Conservation (phyloP, 306 rosid genomes). For the Psophocarpus tetragonolobus region DNA sequence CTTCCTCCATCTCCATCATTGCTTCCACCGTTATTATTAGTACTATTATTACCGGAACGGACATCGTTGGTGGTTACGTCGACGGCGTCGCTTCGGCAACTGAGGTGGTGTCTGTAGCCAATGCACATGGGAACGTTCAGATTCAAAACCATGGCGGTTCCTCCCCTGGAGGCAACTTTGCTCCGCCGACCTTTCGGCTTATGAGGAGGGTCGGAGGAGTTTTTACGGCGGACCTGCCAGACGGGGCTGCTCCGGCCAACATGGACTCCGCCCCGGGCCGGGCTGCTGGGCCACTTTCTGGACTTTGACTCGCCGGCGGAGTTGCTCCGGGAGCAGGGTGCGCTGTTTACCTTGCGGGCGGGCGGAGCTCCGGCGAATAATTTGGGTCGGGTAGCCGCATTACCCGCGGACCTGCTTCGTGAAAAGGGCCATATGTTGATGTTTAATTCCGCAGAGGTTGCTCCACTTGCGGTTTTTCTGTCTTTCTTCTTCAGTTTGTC, state of each 20-base stretch:
- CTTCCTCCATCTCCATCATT: slow-evolving; percentile 46
- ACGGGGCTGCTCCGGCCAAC: slow-evolving; percentile 93
- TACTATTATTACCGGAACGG: neutral
- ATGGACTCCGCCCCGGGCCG: slow-evolving; percentile 77
- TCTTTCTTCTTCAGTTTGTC: slow-evolving; percentile 54
- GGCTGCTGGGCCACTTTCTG: slow-evolving; percentile 86
- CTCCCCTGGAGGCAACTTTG: slow-evolving; percentile 27
- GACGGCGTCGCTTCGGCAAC: slow-evolving; percentile 65
- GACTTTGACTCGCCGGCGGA: slow-evolving; percentile 92
- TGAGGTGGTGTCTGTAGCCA: slow-evolving; percentile 65
- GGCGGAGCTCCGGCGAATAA: slow-evolving; percentile 50
- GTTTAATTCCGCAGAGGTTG: slow-evolving; percentile 75
- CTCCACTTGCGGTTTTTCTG: slow-evolving; percentile 45
- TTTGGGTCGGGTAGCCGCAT: slow-evolving; percentile 65
- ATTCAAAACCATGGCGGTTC: slow-evolving; percentile 58
- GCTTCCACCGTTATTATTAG: slow-evolving; percentile 19
- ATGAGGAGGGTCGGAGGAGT: slow-evolving; percentile 34
- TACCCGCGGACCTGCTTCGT: slow-evolving; percentile 93
- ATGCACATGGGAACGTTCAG: slow-evolving; percentile 87
- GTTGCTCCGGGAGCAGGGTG: slow-evolving; percentile 96
- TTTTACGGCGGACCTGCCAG: slow-evolving; percentile 79
- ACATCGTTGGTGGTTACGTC: slow-evolving; percentile 4
- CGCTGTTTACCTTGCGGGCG: slow-evolving; percentile 81
- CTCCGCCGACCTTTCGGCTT: slow-evolving; percentile 44
- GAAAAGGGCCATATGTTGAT: slow-evolving; percentile 96